Base-by-base conservation (phyloP, 306 rosid genomes). In the Neltuma alba region DNA sequence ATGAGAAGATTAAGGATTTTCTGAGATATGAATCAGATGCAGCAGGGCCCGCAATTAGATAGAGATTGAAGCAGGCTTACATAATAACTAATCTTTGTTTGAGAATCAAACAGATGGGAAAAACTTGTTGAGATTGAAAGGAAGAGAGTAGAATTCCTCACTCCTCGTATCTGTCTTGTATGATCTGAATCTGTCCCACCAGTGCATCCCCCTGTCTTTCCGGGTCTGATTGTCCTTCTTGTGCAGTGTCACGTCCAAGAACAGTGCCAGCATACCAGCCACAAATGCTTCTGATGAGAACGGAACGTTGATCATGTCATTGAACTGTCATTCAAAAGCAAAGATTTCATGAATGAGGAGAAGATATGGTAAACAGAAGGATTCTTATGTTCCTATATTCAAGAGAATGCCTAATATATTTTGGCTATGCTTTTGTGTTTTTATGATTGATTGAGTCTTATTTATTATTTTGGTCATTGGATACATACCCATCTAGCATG, bases 281-380 rank as follows among this genome's bases (percentile, higher is more conserved):
- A 94, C 97, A 80, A 94, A 94, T 47, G 97, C 27, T 69, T 94
- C 95, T 0, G 98, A 94, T 34, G 97, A 84, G 50, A 89, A 88
- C 36, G 98, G 97, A n/a, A 94, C 94, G 18, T 94, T 94, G 81
- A 94, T 87, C 97, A 94, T 92, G 74, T 94, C 98, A 48, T 94
- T 94, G 84, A 92, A 94, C 98, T 94, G 86, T 83, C 69, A 79
- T 68, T 2, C 7, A 15, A 67, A 13, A 57, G 3, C 63, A 23
- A 23, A 25, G 1, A 57, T 57, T 57, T 54, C 30, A 54, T 2
- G 5, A 54, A 21, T n/a, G 58, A 50, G 58, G 58, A 9, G 23
- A 48, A 48, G 6, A 48, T 18, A 45, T 15, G 18, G 5, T 45
- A 16, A 48, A 48, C 23, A 48, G 2, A 18, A 48, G 23, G 21